Evolutionary conservation across 108 stramenopile genomes (phyloP).

Genomic region (Seminavis robusta): DNA sequence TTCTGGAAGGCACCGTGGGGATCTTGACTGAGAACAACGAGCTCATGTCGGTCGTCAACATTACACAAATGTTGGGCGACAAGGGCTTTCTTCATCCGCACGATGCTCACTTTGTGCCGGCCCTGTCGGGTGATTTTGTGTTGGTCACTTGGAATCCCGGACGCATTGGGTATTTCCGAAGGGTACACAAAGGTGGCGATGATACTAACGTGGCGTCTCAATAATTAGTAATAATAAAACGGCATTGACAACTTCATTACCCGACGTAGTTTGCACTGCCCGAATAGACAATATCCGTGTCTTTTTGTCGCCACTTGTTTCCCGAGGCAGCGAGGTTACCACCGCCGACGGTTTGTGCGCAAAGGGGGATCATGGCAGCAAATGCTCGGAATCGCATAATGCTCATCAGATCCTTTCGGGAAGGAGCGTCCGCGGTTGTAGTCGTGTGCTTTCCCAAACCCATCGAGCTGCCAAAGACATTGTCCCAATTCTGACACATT

Average conservation of each 20-base stretch:
- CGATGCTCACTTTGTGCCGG: slow-evolving; percentile 10
- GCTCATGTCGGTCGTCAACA: slow-evolving; percentile 1
- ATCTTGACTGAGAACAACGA: slow-evolving; percentile 7
- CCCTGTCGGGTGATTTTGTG: slow-evolving; percentile 12
- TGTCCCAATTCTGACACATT: slow-evolving; percentile 72
- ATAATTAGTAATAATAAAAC: no score
- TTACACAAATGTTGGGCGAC: neutral
- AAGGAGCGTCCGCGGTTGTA: slow-evolving; percentile 17
- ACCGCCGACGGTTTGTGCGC: slow-evolving; percentile 54
- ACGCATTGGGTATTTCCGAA: slow-evolving; percentile 10
- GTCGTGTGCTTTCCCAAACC: slow-evolving; percentile 56
- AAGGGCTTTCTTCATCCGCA: slow-evolving; percentile 8
- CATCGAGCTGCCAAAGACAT: slow-evolving; percentile 51
- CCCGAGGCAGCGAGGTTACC: neutral
- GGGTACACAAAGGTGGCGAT: neutral
- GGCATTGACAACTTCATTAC: no score
- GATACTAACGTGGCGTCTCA: no score
- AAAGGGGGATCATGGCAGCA: slow-evolving; percentile 66
- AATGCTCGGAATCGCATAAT: slow-evolving; percentile 76
- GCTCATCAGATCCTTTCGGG: slow-evolving; percentile 45
- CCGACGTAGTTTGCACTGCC: no score
- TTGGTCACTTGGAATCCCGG: slow-evolving; percentile 12
- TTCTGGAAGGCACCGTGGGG: slow-evolving; percentile 7
- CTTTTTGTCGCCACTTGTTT: slow-evolving; percentile 55
- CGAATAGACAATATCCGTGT: slow-evolving; percentile 80